phyloP scores from a whole-genome alignment of 2,329 filamentous ascomycete species.

The Leptosphaerulina australis region DNA sequence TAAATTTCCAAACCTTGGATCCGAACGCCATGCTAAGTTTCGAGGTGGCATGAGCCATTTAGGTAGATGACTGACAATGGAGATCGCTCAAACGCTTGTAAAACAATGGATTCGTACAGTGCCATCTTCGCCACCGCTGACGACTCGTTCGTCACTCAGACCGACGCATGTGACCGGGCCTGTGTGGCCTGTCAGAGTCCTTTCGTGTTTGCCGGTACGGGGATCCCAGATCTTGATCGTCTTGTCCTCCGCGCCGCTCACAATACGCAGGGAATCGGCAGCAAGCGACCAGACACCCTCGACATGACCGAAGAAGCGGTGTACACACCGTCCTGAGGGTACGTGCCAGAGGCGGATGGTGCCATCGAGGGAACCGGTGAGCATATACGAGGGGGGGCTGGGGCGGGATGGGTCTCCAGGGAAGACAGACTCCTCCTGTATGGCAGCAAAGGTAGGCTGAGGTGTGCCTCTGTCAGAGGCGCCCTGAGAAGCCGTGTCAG shows the following conservation, averaged over 20 bases:
- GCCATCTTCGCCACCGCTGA: conserved; percentile 91
- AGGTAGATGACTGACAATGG: background rate
- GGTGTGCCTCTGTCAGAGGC: conserved; percentile 31
- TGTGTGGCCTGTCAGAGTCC: conserved; percentile 88
- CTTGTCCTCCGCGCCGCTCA: conserved; percentile 88
- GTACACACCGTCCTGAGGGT: conserved; percentile 77
- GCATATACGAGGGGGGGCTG: conserved; percentile 84
- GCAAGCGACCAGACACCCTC: conserved; percentile 95
- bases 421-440: conserved; percentile 58
- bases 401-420: conserved; percentile 66
- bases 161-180: conserved; percentile 93
- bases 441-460: conserved; percentile 12
- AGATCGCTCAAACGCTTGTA: conserved; percentile 15
- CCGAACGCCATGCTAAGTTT: conserved; percentile 17
- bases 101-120: conserved; percentile 73
- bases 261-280: conserved; percentile 84
- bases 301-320: conserved; percentile 94
- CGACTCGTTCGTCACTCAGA: conserved; percentile 85
- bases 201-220: conserved; percentile 85
- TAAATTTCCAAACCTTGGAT: background rate
- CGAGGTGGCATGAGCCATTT: background rate
- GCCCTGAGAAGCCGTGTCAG: conserved; percentile 44
- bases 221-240: conserved; percentile 98
- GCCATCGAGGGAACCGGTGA: conserved; percentile 88
- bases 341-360: conserved; percentile 95